These are phyloP conservation scores for Cryptococcus hybrid DNA, from an alignment of 1,284 basidiomycete species.

Conservation along the genomic window DNA sequence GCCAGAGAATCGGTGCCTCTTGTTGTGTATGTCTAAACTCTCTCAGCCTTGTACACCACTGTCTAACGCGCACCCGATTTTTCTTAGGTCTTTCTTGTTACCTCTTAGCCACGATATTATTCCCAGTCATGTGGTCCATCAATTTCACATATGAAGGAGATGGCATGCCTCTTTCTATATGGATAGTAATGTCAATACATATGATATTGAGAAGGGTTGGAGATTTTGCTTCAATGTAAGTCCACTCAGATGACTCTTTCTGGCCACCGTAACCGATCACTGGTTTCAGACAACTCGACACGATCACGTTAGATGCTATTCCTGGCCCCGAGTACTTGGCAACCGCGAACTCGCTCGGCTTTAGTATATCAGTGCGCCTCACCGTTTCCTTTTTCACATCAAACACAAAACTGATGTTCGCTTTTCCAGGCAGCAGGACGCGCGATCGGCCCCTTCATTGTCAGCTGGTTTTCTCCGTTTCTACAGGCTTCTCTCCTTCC, in stretches of 20 bases:
- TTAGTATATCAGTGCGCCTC: slow-evolving; percentile 33
- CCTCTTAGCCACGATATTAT: slow-evolving; percentile 26
- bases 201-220: slow-evolving; percentile 34
- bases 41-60: not conserved
- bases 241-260: not conserved
- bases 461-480: slow-evolving; percentile 21
- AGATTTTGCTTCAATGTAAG: slow-evolving; percentile 36
- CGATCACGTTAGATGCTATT: slow-evolving; percentile 33
- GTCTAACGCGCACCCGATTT: not conserved
- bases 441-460: slow-evolving; percentile 35
- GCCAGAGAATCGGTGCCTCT: slow-evolving; percentile 19
- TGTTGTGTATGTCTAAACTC: slow-evolving; percentile 15
- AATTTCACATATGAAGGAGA: slow-evolving; percentile 9
- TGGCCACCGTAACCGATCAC: not conserved
- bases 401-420: not conserved
- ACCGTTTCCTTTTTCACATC: not conserved
- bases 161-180: slow-evolving; percentile 8
- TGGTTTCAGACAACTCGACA: slow-evolving; percentile 29
- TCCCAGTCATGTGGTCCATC: slow-evolving; percentile 33
- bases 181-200: slow-evolving; percentile 25
- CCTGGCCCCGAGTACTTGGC: slow-evolving; percentile 36
- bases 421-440: slow-evolving; percentile 24
- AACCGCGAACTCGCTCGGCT: slow-evolving; percentile 38
- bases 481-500: slow-evolving; percentile 22
- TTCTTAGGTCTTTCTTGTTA: slow-evolving; percentile 28